Evolutionary conservation across 768 basidiomycete species (phyloP), one percentile per base, ranked within the genome.

Genomic region (Agaricus blazei): DNA sequence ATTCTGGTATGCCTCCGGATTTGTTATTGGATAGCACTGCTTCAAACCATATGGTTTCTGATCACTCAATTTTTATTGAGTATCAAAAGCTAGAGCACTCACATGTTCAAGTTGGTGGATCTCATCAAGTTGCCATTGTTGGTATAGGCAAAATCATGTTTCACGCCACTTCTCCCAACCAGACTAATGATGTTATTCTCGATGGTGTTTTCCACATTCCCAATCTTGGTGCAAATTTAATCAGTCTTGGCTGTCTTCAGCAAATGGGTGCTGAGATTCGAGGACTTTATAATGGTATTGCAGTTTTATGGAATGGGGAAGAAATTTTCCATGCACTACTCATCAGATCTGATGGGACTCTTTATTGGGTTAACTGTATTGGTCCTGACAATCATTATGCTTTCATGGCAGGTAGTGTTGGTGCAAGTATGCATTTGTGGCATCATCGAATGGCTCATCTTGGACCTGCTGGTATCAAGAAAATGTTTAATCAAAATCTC

Each of bases 361-460:
- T 59, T 34, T 56, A 59, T 24, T 37, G 29, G 26, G 48, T 59
- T 28, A 19, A 51, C 28, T 58, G 19, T 24, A 34, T 40, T 38
- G 41, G 51, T 11, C 1, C 9, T 23, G 7, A 28, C 46, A 2
- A 27, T 54, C 23, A 38, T 26, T 3, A n/a, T 14, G 4, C 26
- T 38, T 41, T 44, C 27, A 34, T 31, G 9, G 31, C 9, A 31
- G 9, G 38, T 57, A 19, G 59, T 54, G 27, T 42, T 34, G 48
- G 56, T 0, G 3, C 6, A 49, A 14, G 19, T 36, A 47, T 59
- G 31, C 45, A 38, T 4, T 37, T 59, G 1, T 69, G 67, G 69
- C 67, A 69, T 42, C 54, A 54, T 3, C 56, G 58, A 0, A 54
- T 67, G 27, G 67, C 61, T 12, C 68, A 69, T 52, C 52, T 68